Conservation (phyloP, 2,329 filamentous ascomycete genomes). For the Tympanopsis confertula region DNA sequence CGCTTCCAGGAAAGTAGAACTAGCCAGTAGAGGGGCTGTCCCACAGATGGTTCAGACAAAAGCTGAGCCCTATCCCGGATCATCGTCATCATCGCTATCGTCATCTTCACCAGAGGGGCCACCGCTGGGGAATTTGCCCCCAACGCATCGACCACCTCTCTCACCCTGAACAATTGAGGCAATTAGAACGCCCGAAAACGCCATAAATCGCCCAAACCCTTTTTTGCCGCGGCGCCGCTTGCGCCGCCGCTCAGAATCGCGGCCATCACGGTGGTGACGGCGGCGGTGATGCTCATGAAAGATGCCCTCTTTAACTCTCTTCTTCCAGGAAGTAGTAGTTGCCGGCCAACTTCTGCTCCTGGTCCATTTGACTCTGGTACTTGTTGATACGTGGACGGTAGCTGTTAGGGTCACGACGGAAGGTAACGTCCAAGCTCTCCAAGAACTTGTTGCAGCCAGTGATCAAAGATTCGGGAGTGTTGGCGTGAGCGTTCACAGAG, state of each 20-base stretch:
- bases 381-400: constrained; percentile 99
- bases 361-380: constrained; percentile 84
- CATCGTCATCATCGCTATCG: neutral
- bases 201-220: neutral
- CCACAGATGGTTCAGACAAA: too few species aligned
- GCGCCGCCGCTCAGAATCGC: neutral
- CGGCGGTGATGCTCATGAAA: neutral
- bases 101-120: neutral
- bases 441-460: constrained; percentile 95
- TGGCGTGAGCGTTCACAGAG: constrained; percentile 77
- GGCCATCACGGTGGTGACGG: neutral
- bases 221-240: neutral
- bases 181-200: neutral
- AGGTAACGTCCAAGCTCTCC: constrained; percentile 93
- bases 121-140: neutral
- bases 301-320: constrained; percentile 8
- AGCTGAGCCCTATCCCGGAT: neutral
- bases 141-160: neutral
- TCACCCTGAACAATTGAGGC: neutral
- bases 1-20: too few species aligned
- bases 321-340: constrained; percentile 99
- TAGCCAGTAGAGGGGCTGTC: too few species aligned
- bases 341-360: constrained; percentile 86
- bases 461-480: constrained; percentile 79
- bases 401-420: constrained; percentile 93